Conservation (phyloP, 768 basidiomycete species). For the Cyclocybe aegerita region DNA sequence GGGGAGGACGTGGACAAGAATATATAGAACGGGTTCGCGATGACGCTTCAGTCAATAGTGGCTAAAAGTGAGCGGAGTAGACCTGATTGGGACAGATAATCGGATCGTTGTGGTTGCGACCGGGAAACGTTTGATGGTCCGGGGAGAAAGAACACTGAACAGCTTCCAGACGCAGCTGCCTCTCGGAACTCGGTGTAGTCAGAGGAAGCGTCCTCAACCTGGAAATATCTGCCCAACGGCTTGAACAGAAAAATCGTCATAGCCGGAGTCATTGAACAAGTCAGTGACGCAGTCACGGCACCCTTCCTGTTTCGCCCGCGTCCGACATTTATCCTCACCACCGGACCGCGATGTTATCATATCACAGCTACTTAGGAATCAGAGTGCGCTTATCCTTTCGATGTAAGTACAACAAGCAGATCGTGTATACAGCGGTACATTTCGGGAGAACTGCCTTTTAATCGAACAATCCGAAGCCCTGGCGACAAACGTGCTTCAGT, state of each 20-base stretch:
- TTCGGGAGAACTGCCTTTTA: slow-evolving; percentile 36
- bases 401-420: slow-evolving; percentile 7
- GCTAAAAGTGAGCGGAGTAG: slow-evolving; percentile 23
- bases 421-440: slow-evolving; percentile 18
- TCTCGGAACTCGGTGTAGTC: background rate
- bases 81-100: slow-evolving; percentile 35
- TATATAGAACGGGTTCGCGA: slow-evolving; percentile 19
- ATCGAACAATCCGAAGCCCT: slow-evolving; percentile 97
- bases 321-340: slow-evolving; percentile 11
- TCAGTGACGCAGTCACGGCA: slow-evolving; percentile 1
- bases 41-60: slow-evolving; percentile 18
- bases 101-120: slow-evolving; percentile 23
- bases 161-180: background rate
- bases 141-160: slow-evolving; percentile 7
- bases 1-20: slow-evolving; percentile 10
- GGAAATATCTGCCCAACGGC: background rate
- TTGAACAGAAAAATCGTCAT: background rate
- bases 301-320: slow-evolving; percentile 15
- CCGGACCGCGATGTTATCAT: background rate
- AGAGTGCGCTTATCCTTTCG: no score
- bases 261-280: slow-evolving; percentile 6
- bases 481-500: slow-evolving; percentile 23
- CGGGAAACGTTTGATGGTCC: slow-evolving; percentile 27
- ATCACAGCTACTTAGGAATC: no score
- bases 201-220: slow-evolving; percentile 1